Percentiles rank a stretch among this genome's conserved stretches.
Conservation (phyloP, 2,329 filamentous ascomycete genomes). For the Pezicula neosporulosa region DNA sequence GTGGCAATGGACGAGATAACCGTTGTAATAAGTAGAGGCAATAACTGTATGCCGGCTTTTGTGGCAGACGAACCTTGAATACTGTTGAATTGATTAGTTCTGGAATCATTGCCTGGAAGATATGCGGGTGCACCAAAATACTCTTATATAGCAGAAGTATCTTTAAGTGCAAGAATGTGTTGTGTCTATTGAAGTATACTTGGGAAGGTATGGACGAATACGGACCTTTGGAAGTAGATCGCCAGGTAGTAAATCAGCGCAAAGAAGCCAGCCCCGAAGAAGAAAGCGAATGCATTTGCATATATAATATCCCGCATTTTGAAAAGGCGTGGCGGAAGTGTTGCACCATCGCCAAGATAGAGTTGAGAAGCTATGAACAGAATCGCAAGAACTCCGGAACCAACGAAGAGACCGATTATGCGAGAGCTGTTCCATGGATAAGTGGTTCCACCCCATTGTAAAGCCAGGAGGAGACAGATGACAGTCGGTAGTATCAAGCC, state of each 20-base stretch:
- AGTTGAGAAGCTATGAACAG: slow-evolving; percentile 30
- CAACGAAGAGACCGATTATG: slow-evolving; percentile 32
- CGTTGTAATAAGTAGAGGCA: slow-evolving; percentile 38
- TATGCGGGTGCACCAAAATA: no score
- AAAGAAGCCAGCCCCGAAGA: slow-evolving; percentile 24
- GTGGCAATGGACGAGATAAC: slow-evolving; percentile 38
- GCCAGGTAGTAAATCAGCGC: slow-evolving; percentile 27
- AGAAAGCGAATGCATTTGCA: slow-evolving; percentile 16
- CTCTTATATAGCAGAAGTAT: no score
- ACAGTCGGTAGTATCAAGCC: slow-evolving; percentile 31
- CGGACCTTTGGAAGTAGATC: slow-evolving; percentile 29
- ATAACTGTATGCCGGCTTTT: slow-evolving; percentile 38
- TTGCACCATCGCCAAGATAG: slow-evolving; percentile 26
- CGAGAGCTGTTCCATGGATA: slow-evolving; percentile 31
- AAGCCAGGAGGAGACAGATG: slow-evolving; percentile 33
- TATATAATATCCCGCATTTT: slow-evolving; percentile 17
- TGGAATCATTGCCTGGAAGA: no score
- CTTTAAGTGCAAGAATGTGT: no score
- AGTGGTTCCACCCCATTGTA: slow-evolving; percentile 36
- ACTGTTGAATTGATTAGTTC: no score
- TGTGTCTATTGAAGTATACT: no score
- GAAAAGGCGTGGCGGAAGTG: slow-evolving; percentile 35
- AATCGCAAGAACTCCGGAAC: slow-evolving; percentile 25
- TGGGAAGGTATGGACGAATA: no score
- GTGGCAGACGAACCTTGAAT: slow-evolving; percentile 34